Base-by-base conservation (phyloP, 2,329 filamentous ascomycete genomes). In the Tolypocladium sp. region DNA sequence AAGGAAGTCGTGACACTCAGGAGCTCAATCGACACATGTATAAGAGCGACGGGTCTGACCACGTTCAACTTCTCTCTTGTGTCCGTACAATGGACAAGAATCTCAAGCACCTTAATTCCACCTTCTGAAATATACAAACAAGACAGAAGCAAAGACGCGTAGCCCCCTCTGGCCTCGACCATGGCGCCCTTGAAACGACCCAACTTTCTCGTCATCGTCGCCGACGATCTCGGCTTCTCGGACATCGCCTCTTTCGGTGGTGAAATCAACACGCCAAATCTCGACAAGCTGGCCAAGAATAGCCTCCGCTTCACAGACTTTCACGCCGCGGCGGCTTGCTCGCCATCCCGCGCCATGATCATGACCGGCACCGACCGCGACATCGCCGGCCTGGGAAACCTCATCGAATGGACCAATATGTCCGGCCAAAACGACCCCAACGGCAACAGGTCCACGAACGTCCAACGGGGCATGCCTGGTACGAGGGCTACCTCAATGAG, bases 261-360 rank as follows among this genome's bases (percentile, higher is more conserved):
- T 59, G 67, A 68, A 54, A 68, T 68, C 56, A 59, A 60, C 44
- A 68, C 66, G 0, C 66, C 67, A 1, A 60, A 65, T 15, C 60
- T 68, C 15, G 59, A 64, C 42, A 60, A 56, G 38, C 61, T 66
- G 5, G 66, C 63, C 27, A 68, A 68, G 59, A 35, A 53, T 46
- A 79, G 83, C 42, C 69, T 86, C 35, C 79, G 82, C 6, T 83
- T 86, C 65, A 86, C 82, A 0, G 81, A 85, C 64, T 86, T 85
- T 69, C 85, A 88, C 65, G 81, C 84, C 2, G 84, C 85, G 0
- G 81, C 84, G 2, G 84, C 85, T 56, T 88, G 84, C 70, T 87
- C 83, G 56, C 85, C 85, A 2, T 84, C 83, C 3, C 76, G 84
- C 42, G 82, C 84, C 22, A 88, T 88, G 85, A 79, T 88, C 63